Conservation (phyloP, 2,329 filamentous ascomycete genomes). For the Teratosphaeria zuluensis region DNA sequence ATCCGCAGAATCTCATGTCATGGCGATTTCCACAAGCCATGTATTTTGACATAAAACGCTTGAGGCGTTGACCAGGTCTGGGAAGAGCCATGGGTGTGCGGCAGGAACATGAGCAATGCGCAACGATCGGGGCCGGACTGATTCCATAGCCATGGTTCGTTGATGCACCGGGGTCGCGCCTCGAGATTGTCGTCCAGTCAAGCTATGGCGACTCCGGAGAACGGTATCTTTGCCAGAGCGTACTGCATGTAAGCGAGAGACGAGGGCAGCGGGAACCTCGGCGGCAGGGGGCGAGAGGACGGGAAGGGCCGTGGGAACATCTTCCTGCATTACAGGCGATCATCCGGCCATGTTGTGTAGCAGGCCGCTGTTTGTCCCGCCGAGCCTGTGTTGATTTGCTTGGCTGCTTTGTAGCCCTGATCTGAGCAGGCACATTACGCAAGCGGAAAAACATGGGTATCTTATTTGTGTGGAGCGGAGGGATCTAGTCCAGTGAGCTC, state of each 20-base stretch:
- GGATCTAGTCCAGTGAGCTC: background rate
- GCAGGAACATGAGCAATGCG: background rate
- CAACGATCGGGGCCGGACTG: background rate
- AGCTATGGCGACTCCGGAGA: background rate
- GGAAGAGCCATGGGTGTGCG: background rate
- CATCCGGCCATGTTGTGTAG: background rate
- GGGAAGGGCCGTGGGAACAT: background rate
- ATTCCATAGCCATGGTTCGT: background rate
- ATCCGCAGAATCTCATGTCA: background rate
- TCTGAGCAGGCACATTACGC: background rate
- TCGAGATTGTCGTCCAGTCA: background rate
- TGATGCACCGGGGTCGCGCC: background rate
- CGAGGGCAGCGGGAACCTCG: background rate
- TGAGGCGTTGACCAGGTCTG: background rate
- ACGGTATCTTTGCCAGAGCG: background rate
- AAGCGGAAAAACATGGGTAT: background rate
- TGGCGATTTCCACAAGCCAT: background rate
- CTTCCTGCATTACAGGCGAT: constrained; percentile 2
- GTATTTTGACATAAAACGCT: background rate
- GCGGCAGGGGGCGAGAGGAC: background rate
- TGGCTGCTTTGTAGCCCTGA: background rate
- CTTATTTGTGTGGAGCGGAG: background rate
- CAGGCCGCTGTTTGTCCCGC: background rate
- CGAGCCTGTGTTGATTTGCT: background rate
- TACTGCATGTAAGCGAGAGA: constrained; percentile 1